Evolutionary conservation across 2,329 filamentous ascomycete genomes (phyloP), one percentile per base, ranked within the genome.

Genomic region (Neofusicoccum laricinum): DNA sequence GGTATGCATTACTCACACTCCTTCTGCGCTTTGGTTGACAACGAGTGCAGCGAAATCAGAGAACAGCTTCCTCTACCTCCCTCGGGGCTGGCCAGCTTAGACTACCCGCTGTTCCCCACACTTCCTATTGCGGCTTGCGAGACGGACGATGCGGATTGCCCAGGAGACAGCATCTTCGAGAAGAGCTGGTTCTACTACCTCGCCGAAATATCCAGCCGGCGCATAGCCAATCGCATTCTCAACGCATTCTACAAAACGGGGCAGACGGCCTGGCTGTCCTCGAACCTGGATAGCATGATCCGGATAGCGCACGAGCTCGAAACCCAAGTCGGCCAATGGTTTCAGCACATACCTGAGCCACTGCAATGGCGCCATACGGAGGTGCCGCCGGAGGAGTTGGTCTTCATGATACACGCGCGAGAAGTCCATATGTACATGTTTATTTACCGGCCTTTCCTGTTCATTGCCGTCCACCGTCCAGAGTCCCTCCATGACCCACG

Each of bases 401-500:
- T 69, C 57, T 65, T 68, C 58, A 62, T 69, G 51, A 50, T 71
- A 50, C 63, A 66, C 14, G 61, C 64, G 3, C 62, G 68, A 30
- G 25, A 38, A 14, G 11, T 65, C 2, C 64, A 69, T 11, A 46
- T 68, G 48, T 65, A 67, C n/a, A 70, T 74, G 15, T 69, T 71
- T 45, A 70, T 75, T 43, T 72, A 75, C 45, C 69, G 72, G 0
- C 72, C 73, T 2, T 75, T 75, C 45, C 63, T 75, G 3, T 76
- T 73, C 63, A 68, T 71, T 46, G 67, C 68, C 43, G 67, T 73
- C n/a, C 71, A 72, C 63, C 64, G 68, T 12, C 50, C 61, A 3
- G 45, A 65, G 8, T 45, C 43, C 6, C 63, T 71, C 34, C 66
- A 63, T 12, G 46, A 63, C 10, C 53, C 43, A 17, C 51, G 62